Evolutionary conservation across 2,329 filamentous ascomycete species (phyloP).

Genomic region (Cordyceps cateniannulata): DNA sequence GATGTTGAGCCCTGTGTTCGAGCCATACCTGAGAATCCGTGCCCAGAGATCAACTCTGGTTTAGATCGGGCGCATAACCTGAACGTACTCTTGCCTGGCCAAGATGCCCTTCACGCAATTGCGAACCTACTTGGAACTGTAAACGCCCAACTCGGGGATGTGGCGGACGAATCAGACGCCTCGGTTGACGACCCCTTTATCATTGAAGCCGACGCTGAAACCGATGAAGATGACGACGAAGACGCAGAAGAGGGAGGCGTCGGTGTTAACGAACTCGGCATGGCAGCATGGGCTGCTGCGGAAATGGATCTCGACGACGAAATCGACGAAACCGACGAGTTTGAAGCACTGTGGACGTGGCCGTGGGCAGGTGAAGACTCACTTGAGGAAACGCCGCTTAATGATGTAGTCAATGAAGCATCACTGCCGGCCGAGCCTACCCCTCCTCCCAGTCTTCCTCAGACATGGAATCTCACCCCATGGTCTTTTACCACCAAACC

Average conservation of each 20-base stretch:
- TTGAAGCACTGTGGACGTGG: too few species aligned
- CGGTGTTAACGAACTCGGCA: background rate
- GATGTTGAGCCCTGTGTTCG: constrained; percentile 22
- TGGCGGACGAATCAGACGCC: constrained; percentile 1
- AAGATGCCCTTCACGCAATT: constrained; percentile 4
- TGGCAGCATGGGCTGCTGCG: too few species aligned
- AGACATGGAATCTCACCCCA: background rate
- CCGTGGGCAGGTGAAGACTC: too few species aligned
- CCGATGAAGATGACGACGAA: constrained; percentile 1
- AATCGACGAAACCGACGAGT: too few species aligned
- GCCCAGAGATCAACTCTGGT: constrained; percentile 9
- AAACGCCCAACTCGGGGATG: constrained; percentile 10
- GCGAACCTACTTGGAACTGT: background rate
- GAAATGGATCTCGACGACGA: too few species aligned
- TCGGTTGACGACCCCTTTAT: background rate
- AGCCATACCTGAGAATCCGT: constrained; percentile 23
- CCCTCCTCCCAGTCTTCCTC: too few species aligned
- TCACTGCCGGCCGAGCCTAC: background rate
- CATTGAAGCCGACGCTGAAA: background rate
- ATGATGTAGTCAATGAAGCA: constrained; percentile 2
- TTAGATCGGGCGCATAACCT: background rate
- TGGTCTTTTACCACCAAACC: background rate
- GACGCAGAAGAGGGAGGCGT: constrained; percentile 14
- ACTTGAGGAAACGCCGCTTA: too few species aligned
- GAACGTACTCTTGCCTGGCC: background rate